Evolutionary conservation across 73 alveolate genomes (phyloP).

Genomic region (Paramecium octaurelia): DNA sequence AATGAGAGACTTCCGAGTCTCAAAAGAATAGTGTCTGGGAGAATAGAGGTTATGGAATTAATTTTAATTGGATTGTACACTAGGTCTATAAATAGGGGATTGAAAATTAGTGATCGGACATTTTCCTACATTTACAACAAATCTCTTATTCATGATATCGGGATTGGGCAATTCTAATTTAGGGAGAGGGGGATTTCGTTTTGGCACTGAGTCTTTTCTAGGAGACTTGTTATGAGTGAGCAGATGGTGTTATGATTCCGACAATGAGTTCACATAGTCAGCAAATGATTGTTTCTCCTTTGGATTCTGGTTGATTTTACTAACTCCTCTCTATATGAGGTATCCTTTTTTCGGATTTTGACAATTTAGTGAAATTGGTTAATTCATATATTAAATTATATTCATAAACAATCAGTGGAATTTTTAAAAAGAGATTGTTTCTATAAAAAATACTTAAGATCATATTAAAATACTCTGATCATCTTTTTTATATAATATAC

Average conservation of each 20-base stretch:
- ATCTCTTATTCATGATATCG: background rate
- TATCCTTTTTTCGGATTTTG: background rate
- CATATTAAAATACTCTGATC: slow-evolving; percentile 28
- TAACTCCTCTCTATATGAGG: background rate
- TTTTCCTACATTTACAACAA: background rate
- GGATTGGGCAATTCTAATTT: background rate
- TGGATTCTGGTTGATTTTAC: background rate
- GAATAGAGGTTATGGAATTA: background rate
- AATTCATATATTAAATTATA: background rate
- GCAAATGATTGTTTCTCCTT: background rate
- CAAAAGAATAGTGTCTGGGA: background rate
- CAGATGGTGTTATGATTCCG: background rate
- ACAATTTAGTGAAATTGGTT: slow-evolving; percentile 24
- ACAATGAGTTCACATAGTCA: background rate
- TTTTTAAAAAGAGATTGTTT: slow-evolving; percentile 17
- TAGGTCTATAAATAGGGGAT: background rate
- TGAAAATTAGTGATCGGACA: background rate
- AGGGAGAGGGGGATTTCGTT: background rate
- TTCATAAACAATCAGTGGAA: background rate
- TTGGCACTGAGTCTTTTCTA: background rate
- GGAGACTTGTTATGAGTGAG: background rate
- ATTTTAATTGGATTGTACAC: background rate
- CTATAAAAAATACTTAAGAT: background rate
- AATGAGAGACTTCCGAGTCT: background rate
- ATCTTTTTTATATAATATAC: background rate